A percentile compares a stretch with the other conserved stretches of the same genome.
Evolutionary conservation across 23 red algal species (phyloP).

Genomic region (Chondrus crispus): DNA sequence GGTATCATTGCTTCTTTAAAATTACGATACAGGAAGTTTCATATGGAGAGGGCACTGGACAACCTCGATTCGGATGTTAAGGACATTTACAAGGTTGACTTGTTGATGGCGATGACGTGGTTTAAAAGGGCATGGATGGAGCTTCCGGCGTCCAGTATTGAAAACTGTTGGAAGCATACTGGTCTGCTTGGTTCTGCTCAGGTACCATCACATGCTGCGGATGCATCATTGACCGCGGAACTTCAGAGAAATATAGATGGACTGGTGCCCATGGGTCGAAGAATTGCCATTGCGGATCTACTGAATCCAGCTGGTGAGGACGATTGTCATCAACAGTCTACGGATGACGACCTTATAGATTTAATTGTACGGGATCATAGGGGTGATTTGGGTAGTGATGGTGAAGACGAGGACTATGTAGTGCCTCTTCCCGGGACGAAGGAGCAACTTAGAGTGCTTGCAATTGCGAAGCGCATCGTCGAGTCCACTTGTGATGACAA

Average conservation of each 20-base stretch:
- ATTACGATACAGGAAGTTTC: not conserved
- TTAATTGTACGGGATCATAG: not conserved
- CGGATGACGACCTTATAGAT: not conserved
- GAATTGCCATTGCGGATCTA: not conserved
- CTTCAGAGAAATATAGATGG: no score
- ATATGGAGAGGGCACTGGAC: not conserved
- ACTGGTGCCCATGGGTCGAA: not conserved
- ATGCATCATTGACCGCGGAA: not conserved
- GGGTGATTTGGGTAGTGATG: not conserved
- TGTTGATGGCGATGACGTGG: not conserved
- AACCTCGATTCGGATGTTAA: not conserved
- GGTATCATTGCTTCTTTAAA: not conserved
- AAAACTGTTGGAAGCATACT: slow-evolving; percentile 6
- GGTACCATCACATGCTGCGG: not conserved
- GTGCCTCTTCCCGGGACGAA: not conserved
- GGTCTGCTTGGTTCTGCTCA: not conserved
- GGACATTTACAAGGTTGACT: slow-evolving; percentile 9
- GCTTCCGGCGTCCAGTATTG: not conserved
- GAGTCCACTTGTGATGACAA: not conserved
- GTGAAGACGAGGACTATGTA: not conserved
- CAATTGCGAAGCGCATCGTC: slow-evolving; percentile 5
- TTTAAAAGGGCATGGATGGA: not conserved
- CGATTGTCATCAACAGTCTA: not conserved
- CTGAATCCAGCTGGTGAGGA: not conserved
- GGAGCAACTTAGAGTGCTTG: not conserved